A percentile compares a stretch with the other conserved stretches of the same genome.
Conservation (phyloP, 2,329 filamentous ascomycete genomes). For the Claviceps pazoutovae region DNA sequence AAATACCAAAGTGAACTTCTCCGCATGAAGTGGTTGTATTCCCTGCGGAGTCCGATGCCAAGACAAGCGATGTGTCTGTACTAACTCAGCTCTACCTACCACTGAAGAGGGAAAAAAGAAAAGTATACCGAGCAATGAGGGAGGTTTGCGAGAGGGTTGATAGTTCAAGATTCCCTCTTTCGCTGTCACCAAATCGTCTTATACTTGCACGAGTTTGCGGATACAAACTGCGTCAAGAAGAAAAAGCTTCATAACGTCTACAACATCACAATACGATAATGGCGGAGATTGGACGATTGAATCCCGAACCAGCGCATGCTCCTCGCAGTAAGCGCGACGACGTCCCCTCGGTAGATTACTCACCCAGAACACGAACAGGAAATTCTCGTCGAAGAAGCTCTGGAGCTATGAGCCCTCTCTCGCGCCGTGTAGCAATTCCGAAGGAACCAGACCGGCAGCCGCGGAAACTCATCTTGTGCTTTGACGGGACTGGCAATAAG, state of each 20-base stretch:
- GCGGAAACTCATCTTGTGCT: slow-evolving; percentile 44
- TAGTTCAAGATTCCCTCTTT: no score
- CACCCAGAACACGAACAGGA: background rate
- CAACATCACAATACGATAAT: background rate
- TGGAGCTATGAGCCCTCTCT: slow-evolving; percentile 3
- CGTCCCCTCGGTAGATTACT: background rate
- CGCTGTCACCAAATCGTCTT: no score
- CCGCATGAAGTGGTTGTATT: background rate
- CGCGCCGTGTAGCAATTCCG: background rate
- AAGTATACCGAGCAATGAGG: no score
- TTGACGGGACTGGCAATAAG: slow-evolving; percentile 51
- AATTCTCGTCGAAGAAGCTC: background rate
- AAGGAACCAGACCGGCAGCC: slow-evolving; percentile 5
- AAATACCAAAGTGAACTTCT: background rate
- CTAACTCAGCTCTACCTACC: background rate
- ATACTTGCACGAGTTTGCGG: no score
- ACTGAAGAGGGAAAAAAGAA: background rate
- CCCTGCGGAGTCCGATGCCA: background rate
- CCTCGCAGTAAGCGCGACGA: background rate
- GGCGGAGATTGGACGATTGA: slow-evolving; percentile 1
- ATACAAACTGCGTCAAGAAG: background rate
- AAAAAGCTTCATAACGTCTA: no score
- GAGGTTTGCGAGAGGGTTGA: no score
- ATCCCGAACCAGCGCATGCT: background rate
- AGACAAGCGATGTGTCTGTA: background rate